Base-by-base conservation (phyloP, 768 basidiomycete genomes). In the Flagelloscypha sp. region DNA sequence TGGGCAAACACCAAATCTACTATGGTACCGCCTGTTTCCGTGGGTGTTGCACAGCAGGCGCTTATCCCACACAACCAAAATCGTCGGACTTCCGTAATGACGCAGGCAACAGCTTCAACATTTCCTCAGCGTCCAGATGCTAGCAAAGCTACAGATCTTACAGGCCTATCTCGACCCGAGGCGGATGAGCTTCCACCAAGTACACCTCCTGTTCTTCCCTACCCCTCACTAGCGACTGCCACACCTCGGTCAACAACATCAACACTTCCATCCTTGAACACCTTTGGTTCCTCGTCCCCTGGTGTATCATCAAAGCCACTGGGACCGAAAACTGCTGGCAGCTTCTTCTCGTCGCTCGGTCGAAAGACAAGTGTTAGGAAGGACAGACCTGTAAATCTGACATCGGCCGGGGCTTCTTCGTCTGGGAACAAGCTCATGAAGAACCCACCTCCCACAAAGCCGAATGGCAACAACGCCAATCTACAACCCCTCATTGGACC, bases 101-200 rank as follows among this genome's bases (percentile, higher is more conserved):
- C 24, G 27, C 19, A 35, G 11, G 33, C 33, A 12, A 35, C 23
- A 16, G 33, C 24, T 22, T 72, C 70, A 27, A 85, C 85, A 1
- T 89, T 89, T 56, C 84, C 86, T 11, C 70, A 72, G 18, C 77
- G 86, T 19, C 64, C 77, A n/a, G 86, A 89, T 47, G 83, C 86
- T 7, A 77, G 74, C 37, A 65, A 67, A 17, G 86, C 86, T 5
- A 87, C 85, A 3, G 86, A 89, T 53, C 67, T 89, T 9, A 66
- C 76, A 4, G 49, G 57, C 23, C 55, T 56, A 9, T 56, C 67
- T 18, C 64, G 59, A 34, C 59, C 37, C 36, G 59, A 47, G 13
- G 61, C 57, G 31, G 76, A 81, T 46, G 52, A 70, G 36, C 61
- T 65, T 10, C 65, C 69, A 1, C 65, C 79, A n/a, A 70, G 64